These are phyloP conservation scores for Fusarium sp. DNA, from an alignment of 2,329 filamentous ascomycete species.

Conservation along the genomic window DNA sequence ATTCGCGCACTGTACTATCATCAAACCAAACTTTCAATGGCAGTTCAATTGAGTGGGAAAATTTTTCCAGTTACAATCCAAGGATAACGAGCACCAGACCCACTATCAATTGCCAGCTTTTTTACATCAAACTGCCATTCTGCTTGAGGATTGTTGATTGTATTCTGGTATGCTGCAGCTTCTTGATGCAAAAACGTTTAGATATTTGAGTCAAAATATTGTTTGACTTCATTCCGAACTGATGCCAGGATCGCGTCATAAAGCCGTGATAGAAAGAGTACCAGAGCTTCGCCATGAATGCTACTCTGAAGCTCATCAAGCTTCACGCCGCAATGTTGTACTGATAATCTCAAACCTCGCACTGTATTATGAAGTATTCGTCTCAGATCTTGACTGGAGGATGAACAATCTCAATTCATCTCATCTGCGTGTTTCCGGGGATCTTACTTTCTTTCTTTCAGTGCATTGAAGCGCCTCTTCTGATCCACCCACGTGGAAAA, in stretches of 20 bases:
- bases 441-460: slow-evolving; percentile 15
- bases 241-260: neutral
- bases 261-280: neutral
- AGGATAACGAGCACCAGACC: slow-evolving; percentile 19
- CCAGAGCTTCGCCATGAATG: neutral
- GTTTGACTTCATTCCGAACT: neutral
- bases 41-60: slow-evolving; percentile 23
- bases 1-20: slow-evolving; percentile 33
- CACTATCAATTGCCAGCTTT: slow-evolving; percentile 36
- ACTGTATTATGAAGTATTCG: neutral
- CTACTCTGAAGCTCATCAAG: neutral
- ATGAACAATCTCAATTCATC: slow-evolving; percentile 3
- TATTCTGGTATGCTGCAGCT: neutral
- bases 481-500: slow-evolving; percentile 40
- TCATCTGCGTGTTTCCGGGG: slow-evolving; percentile 28
- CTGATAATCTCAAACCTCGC: neutral
- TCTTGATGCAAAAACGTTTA: neutral
- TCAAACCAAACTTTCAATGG: slow-evolving; percentile 8
- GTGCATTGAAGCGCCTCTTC: slow-evolving; percentile 14
- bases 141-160: neutral
- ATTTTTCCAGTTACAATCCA: slow-evolving; percentile 31
- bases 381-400: neutral
- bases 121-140: slow-evolving; percentile 7
- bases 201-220: neutral
- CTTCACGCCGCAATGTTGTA: neutral